Conservation (phyloP, 768 basidiomycete species). For the button mushroom (Agaricus bisporus) region DNA sequence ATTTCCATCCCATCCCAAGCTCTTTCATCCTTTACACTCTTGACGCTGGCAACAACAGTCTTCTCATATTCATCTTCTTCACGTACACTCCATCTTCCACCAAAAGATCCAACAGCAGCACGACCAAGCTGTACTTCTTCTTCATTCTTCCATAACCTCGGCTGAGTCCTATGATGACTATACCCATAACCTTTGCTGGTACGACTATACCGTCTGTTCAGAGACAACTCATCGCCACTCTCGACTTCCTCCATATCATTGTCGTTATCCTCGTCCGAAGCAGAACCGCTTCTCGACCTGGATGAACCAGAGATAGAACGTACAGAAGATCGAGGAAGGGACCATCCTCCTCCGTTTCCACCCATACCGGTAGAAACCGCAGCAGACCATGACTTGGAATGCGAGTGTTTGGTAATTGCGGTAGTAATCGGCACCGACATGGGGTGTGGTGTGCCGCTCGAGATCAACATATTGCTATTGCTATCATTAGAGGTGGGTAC, state of each 20-base stretch:
- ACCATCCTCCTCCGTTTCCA: slow-evolving; percentile 35
- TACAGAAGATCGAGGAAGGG: slow-evolving; percentile 48
- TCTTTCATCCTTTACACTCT: slow-evolving; percentile 30
- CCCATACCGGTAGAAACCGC: slow-evolving; percentile 16
- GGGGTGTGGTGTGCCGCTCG: slow-evolving; percentile 12
- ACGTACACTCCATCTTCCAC: slow-evolving; percentile 30
- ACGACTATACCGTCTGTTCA: slow-evolving; percentile 8
- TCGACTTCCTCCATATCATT: slow-evolving; percentile 22
- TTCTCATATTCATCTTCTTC: slow-evolving; percentile 44
- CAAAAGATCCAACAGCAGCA: slow-evolving; percentile 13
- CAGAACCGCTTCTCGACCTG: slow-evolving; percentile 25
- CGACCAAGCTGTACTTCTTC: slow-evolving; percentile 21
- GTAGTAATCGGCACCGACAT: slow-evolving; percentile 29
- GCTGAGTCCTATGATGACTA: slow-evolving; percentile 11
- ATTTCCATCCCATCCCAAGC: slow-evolving; percentile 46
- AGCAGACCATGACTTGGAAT: slow-evolving; percentile 13
- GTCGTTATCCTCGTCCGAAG: slow-evolving; percentile 24
- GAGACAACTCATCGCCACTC: slow-evolving; percentile 20
- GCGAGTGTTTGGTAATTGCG: slow-evolving; percentile 13
- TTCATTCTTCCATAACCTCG: slow-evolving; percentile 30
- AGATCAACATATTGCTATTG: not conserved
- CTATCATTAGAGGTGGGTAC: slow-evolving; percentile 21
- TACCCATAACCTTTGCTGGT: slow-evolving; percentile 13
- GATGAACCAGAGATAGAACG: slow-evolving; percentile 35
- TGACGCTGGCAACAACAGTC: slow-evolving; percentile 12